Percentiles rank a stretch among this genome's conserved stretches.
These are phyloP conservation scores for Monosporozyma servazzii DNA, from an alignment of 805 yeast species.

Conservation along the genomic window DNA sequence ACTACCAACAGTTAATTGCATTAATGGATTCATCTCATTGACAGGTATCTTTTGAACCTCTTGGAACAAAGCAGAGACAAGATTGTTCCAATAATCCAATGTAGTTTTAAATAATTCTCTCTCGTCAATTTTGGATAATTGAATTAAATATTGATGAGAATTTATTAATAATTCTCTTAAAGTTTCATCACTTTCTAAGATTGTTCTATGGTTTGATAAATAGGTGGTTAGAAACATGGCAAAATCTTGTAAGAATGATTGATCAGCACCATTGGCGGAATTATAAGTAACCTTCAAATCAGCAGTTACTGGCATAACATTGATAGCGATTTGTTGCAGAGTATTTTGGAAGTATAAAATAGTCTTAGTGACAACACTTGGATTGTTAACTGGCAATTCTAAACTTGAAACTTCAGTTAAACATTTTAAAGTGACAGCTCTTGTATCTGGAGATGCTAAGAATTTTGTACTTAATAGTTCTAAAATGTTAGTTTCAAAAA, in stretches of 20 bases:
- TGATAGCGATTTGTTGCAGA: slow-evolving; percentile 54
- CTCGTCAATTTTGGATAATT: slow-evolving; percentile 84
- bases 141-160: slow-evolving; percentile 73
- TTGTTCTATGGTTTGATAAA: slow-evolving; percentile 58
- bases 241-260: slow-evolving; percentile 88
- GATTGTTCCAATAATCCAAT: slow-evolving; percentile 85
- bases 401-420: slow-evolving; percentile 82
- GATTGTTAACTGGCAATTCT: slow-evolving; percentile 43
- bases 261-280: slow-evolving; percentile 72
- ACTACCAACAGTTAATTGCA: slow-evolving; percentile 49
- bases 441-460: slow-evolving; percentile 64
- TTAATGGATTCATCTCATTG: slow-evolving; percentile 61
- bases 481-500: slow-evolving; percentile 80
- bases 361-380: slow-evolving; percentile 38
- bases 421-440: slow-evolving; percentile 83
- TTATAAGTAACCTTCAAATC: slow-evolving; percentile 66
- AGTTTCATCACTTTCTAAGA: slow-evolving; percentile 49
- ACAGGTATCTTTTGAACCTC: slow-evolving; percentile 79
- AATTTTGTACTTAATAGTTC: slow-evolving; percentile 66
- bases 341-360: slow-evolving; percentile 61
- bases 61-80: slow-evolving; percentile 72
- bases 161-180: slow-evolving; percentile 52
- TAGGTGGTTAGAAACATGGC: slow-evolving; percentile 89
- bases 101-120: slow-evolving; percentile 93
- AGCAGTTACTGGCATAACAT: slow-evolving; percentile 61